Evolutionary conservation across 2,329 filamentous ascomycete genomes (phyloP), one percentile per base, ranked within the genome.

Genomic region (Aurifilum marmelostoma): DNA sequence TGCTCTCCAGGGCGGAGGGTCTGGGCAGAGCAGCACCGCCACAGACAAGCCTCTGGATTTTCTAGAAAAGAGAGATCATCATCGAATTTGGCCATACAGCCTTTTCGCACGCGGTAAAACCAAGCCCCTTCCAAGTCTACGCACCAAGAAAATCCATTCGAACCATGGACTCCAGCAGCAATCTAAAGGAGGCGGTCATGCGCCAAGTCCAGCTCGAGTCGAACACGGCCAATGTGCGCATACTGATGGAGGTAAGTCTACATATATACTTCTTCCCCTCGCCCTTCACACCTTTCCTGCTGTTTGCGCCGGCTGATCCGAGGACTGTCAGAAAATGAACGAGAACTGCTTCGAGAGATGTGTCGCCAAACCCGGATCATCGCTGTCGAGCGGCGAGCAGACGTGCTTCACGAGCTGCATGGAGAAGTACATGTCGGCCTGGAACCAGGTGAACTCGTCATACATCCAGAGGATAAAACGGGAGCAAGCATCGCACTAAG

Each of bases 371-470:
- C 90, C 92, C 66, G 89, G 91, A 69, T 79, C 84, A 63, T 88
- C 87, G 66, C 81, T 94, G 67, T 90, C 89, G 63, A 87, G 85
- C 79, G 80, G 85, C 80, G 92, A 95, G 79, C 84, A 88, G 76
- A 84, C 86, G 29, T 95, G 92, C 82, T 85, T 92, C 76, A 92
- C 87, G 27, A 84, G 86, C 71, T 95, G 92, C 83, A 92, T 94
- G 88, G 91, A 94, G 75, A 94, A 94, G 80, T 95, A 94, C 84
- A 92, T 94, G 84, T 82, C 85, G 41, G 87, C 91, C 14, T 95
- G 92, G 92, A 94, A 94, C 81, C 82, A 86, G 72, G 89, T 92
- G 76, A 91, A 89, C 82, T 80, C 84, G 62, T 84, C 89, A 54
- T 93, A 93, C 78, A 87, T 93, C 75, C 80, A 80, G 72, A 85